Evolutionary conservation across 2,329 filamentous ascomycete species (phyloP), one percentile per base, ranked within the genome.

Genomic region (Dactylellina haptotyla): DNA sequence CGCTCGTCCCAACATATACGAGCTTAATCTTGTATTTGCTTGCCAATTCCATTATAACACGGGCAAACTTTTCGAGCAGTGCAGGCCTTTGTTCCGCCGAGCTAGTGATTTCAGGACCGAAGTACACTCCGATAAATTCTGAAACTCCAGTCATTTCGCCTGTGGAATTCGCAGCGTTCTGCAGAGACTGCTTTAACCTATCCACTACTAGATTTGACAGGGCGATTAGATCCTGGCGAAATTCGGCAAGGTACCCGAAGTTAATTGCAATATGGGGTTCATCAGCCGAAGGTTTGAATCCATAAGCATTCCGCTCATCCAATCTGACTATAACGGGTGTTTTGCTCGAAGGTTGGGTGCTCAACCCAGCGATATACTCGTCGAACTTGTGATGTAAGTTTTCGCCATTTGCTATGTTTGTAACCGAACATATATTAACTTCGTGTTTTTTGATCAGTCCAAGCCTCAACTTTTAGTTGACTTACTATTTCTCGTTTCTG

Each of bases 61-160:
- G 41, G 4, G 16, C 18, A 3, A 45, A 20, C 4, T 4, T 45
- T 4, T 18, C 41, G 5, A 23, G 41, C 10, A 20, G 9, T 12
- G 9, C 41, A 45, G 41, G 9, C 5, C 23, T 18, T 12, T 45
- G 37, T 41, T 14, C 37, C 37, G 37, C 14, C 23, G 8, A 8
- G 12, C 81, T n/a, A 63, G 84, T 83, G 63, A 78, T 81, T 76
- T 84, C 83, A 5, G 83, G 84, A 12, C 83, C 79, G 4, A 85
- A 77, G 74, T 85, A 83, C 4, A 84, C 79, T 4, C 83, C 83
- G 1, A 81, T 76, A 72, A 80, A 83, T 5, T 72, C 66, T 10
- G 78, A 77, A 4, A 77, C 62, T 26, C 10, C 76, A 64, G 16
- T 12, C 9, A 25, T 9, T 2, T 4, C 54, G 16, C 16, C 23